Evolutionary conservation across 441 rosid genomes (phyloP).

Genomic region (Cnidoscolus chayamansa): DNA sequence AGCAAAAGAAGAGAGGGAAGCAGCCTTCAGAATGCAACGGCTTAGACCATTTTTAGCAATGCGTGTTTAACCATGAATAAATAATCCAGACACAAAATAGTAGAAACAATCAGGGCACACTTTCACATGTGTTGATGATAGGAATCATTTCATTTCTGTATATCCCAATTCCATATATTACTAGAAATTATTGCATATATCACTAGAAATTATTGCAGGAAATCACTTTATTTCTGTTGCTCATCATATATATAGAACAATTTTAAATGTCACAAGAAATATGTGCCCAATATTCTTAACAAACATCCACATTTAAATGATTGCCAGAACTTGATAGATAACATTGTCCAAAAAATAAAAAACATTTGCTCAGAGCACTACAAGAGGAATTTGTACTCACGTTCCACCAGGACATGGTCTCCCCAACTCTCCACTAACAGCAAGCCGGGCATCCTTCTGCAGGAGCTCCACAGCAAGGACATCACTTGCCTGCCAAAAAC

Average conservation of each 20-base stretch:
- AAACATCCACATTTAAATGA: background rate
- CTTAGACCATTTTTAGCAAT: no score
- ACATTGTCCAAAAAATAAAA: no score
- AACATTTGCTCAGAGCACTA: background rate
- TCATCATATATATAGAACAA: background rate
- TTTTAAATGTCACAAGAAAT: background rate
- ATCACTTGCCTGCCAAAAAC: constrained; percentile 77
- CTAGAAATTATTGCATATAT: background rate
- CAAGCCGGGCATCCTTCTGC: constrained; percentile 92
- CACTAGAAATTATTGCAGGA: background rate
- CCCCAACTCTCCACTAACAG: constrained; percentile 81
- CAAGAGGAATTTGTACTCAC: constrained; percentile 42
- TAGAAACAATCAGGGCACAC: background rate
- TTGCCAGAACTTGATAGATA: background rate
- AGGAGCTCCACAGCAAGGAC: constrained; percentile 94
- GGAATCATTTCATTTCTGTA: background rate
- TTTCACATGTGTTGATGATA: background rate
- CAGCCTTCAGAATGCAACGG: no score
- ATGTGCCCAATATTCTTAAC: background rate
- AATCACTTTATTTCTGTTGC: constrained; percentile 2
- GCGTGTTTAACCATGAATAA: no score
- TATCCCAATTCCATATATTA: background rate
- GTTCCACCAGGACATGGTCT: constrained; percentile 91
- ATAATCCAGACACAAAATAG: no score
- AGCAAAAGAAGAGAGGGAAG: background rate